Evolutionary conservation across 2,329 filamentous ascomycete species (phyloP).

Genomic region (Setomelanomma holmii): DNA sequence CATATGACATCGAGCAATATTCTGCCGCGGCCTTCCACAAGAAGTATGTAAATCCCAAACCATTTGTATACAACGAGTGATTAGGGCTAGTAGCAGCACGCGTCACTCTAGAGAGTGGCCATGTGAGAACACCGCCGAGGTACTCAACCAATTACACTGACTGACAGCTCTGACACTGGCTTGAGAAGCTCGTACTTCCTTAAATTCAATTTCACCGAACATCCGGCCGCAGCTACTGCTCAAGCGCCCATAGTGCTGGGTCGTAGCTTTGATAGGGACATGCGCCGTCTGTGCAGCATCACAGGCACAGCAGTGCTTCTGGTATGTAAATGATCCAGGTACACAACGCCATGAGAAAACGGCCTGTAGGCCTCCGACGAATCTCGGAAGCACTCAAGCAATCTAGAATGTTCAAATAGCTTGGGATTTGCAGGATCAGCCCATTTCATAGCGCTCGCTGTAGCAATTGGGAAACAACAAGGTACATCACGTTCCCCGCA

Average conservation of each 20-base stretch:
- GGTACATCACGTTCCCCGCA: neutral
- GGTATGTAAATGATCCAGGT: no score
- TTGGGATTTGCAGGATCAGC: neutral
- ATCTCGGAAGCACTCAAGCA: neutral
- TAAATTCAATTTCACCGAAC: constrained; percentile 1
- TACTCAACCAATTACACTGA: neutral
- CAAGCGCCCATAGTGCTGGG: neutral
- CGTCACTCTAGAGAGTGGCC: no score
- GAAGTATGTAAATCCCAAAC: neutral
- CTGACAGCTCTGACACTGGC: neutral
- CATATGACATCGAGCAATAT: neutral
- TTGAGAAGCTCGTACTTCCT: neutral
- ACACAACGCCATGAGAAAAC: no score
- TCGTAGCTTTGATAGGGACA: neutral
- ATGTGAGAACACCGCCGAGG: neutral
- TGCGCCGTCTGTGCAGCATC: neutral
- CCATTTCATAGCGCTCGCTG: neutral
- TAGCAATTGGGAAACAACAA: neutral
- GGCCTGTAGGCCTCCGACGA: neutral
- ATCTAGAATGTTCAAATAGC: neutral
- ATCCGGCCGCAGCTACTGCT: constrained; percentile 2
- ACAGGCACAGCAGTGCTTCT: no score
- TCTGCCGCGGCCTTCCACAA: neutral
- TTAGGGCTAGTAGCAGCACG: neutral
- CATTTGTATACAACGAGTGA: neutral